Evolutionary conservation across 257 asterid genomes (phyloP), one percentile per base, ranked within the genome.

Genomic region (Scutellaria baicalensis): DNA sequence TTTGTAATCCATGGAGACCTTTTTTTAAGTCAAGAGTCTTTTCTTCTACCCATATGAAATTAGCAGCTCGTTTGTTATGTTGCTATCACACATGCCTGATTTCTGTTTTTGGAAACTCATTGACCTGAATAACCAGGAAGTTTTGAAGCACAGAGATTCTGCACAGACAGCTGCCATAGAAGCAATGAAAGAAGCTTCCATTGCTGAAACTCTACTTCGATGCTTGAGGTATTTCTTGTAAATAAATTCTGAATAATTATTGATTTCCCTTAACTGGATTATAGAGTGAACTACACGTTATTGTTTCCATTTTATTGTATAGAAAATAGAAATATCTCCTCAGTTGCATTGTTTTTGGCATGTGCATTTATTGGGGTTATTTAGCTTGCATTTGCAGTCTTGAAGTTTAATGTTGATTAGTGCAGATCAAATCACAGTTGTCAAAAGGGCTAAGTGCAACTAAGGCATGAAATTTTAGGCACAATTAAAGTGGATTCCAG

Each of bases 141-240:
- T 91, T 33, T 59, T 89, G 77, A 93, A 78, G 89, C 85, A 89
- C 79, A 87, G 97, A 83, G 95, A 87, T 69, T 80, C 96, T 18
- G 96, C 97, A 14, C 97, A 91, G 82, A 76, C 86, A 18, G 96
- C 97, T 73, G 99, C 99, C 42, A 84, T 86, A 71, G 99, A 91
- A 79, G 99, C 99, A 70, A 84, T 91, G 82, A 94, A 88, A 78
- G 97, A 89, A 79, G 97, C 97, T 77, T 87, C 96, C 6, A 78
- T 87, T 45, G 87, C 96, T 0, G 99, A 93, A 81, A 86, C 84
- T 71, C 83, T 93, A 64, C 97, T 93, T 75, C 88, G 85, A 62
- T 93, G 99, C 78, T 78, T 93, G 78, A 91, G 97, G 99, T 93
- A 87, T 56, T 70, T 80, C 67, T 54, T 47, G 4, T 39, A 36